phyloP scores from a whole-genome alignment of 1,139 yeast genomes.

The Yamadazyma oceani region DNA sequence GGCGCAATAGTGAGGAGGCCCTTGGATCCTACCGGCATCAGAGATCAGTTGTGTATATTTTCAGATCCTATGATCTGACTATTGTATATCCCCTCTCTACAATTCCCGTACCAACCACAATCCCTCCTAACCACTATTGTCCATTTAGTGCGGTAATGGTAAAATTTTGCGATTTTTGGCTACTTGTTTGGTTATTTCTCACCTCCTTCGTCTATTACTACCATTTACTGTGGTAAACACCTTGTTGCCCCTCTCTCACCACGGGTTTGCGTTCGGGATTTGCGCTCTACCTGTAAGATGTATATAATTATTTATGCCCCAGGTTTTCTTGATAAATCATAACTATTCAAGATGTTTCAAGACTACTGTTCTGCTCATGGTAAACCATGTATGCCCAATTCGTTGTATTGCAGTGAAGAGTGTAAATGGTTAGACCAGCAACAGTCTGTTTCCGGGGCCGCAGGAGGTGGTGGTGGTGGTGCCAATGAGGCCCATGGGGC shows the following conservation, averaged over 20 bases:
- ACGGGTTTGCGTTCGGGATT: background rate
- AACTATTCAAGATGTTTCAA: constrained; percentile 16
- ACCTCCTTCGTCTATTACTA: background rate
- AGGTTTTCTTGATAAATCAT: background rate
- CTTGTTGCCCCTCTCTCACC: background rate
- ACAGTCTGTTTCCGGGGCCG: constrained; percentile 8
- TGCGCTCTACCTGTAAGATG: background rate
- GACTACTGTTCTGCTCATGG: constrained; percentile 23
- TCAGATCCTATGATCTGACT: too few species aligned
- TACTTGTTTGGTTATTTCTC: too few species aligned
- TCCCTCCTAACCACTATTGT: constrained; percentile 1
- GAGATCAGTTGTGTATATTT: too few species aligned
- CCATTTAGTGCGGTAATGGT: background rate
- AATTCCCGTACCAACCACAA: constrained; percentile 2
- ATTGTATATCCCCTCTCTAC: too few species aligned
- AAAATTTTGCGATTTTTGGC: too few species aligned
- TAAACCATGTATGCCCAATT: constrained; percentile 16
- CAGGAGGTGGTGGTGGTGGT: background rate
- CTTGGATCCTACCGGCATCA: too few species aligned
- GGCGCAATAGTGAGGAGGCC: too few species aligned
- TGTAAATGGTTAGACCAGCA: constrained; percentile 16
- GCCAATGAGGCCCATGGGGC: background rate
- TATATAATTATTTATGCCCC: too few species aligned
- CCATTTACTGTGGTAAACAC: background rate
- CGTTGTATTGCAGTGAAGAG: constrained; percentile 22